Evolutionary conservation across 306 rosid genomes (phyloP).

Genomic region (Dicorynia guianensis): DNA sequence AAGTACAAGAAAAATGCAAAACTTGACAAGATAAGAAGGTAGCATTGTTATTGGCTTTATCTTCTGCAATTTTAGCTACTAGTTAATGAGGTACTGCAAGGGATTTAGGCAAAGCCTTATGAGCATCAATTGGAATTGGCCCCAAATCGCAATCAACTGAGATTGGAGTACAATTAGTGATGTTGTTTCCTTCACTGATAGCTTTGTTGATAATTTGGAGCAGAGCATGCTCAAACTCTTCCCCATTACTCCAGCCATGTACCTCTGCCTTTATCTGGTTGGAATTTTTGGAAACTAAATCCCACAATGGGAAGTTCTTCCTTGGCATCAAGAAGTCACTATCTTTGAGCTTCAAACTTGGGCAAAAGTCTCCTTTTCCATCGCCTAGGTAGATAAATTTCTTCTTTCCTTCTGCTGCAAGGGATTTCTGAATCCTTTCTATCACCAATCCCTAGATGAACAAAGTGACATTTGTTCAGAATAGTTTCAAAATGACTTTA

Average conservation of each 20-base stretch:
- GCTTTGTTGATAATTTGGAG: slow-evolving; percentile 43
- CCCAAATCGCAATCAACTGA: too few relatives aligned
- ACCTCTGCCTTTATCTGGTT: slow-evolving; percentile 55
- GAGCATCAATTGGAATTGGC: background rate
- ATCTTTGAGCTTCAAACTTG: slow-evolving; percentile 69
- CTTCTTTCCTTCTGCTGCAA: slow-evolving; percentile 45
- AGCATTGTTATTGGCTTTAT: background rate
- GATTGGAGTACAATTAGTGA: too few relatives aligned
- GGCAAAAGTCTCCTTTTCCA: slow-evolving; percentile 71
- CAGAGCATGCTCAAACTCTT: slow-evolving; percentile 48
- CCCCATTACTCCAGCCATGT: slow-evolving; percentile 64
- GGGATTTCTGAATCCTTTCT: slow-evolving; percentile 54
- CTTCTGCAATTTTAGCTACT: background rate
- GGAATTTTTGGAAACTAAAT: slow-evolving; percentile 54
- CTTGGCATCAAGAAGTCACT: slow-evolving; percentile 66
- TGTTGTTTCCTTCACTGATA: slow-evolving; percentile 16
- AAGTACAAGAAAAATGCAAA: background rate
- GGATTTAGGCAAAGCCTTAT: slow-evolving; percentile 34
- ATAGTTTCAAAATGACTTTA: background rate
- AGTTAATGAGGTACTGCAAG: slow-evolving; percentile 35
- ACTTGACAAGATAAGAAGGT: background rate
- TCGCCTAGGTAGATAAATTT: slow-evolving; percentile 67
- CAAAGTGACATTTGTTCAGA: background rate
- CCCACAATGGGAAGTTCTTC: slow-evolving; percentile 55
- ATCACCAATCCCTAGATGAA: slow-evolving; percentile 56